phyloP scores from a whole-genome alignment of 2,329 filamentous ascomycete genomes.

The Fusarium nygamai region DNA sequence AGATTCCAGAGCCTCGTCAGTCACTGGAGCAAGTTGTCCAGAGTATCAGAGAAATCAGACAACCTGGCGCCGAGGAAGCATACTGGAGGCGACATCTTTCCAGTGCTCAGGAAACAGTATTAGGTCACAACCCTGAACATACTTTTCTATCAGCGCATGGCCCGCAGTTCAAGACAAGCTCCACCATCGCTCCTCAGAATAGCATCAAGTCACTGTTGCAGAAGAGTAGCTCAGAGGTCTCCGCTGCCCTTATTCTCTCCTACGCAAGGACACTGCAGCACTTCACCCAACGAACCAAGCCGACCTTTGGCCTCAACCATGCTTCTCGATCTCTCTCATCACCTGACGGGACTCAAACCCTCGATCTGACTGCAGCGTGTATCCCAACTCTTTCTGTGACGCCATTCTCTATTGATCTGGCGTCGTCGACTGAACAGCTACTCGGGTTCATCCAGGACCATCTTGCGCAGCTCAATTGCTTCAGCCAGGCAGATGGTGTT shows the following conservation, averaged over 20 bases:
- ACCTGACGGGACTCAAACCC: background rate
- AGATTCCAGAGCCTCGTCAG: background rate
- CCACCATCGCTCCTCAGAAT: fast-evolving
- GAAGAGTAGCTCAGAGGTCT: background rate
- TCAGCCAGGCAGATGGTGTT: background rate
- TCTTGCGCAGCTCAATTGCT: slow-evolving; percentile 9
- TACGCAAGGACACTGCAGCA: background rate
- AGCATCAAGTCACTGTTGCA: background rate
- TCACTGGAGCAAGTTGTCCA: background rate
- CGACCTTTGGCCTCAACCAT: slow-evolving; percentile 18
- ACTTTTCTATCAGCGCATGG: background rate
- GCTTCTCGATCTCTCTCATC: slow-evolving; percentile 15
- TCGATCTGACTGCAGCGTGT: slow-evolving; percentile 2
- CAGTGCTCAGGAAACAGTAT: background rate
- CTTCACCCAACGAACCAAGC: background rate
- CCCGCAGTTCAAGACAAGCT: background rate
- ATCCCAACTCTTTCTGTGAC: slow-evolving; percentile 9
- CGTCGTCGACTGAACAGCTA: background rate
- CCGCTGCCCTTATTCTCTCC: background rate
- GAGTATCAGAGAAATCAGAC: background rate
- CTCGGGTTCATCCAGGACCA: background rate
- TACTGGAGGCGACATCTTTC: slow-evolving; percentile 10
- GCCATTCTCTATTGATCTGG: background rate
- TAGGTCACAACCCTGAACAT: fast-evolving
- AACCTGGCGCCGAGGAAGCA: background rate